Percentiles rank a stretch among this genome's conserved stretches.
These are phyloP conservation scores for Kalaharituber pfeilii DNA, from an alignment of 2,329 filamentous ascomycete species.

Conservation along the genomic window DNA sequence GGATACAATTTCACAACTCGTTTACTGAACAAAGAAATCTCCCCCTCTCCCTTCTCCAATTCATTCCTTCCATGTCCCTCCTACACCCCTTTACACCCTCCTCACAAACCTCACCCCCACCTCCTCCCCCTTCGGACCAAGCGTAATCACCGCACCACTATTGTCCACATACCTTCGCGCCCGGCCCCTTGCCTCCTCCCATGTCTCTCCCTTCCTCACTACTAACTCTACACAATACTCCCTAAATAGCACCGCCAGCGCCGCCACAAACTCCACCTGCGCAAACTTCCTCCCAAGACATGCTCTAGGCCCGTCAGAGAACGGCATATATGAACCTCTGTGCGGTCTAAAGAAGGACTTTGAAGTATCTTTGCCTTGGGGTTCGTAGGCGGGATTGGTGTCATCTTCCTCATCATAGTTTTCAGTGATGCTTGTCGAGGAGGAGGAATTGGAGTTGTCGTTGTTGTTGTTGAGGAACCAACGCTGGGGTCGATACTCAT, in stretches of 20 bases:
- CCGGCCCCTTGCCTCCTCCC: not conserved
- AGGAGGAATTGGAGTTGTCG: no score
- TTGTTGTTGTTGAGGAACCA: no score
- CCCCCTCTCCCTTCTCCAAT: no score
- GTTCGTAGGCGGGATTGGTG: not conserved
- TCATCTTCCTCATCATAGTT: not conserved
- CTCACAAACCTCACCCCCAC: not conserved
- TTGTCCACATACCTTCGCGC: not conserved
- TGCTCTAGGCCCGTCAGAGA: slow-evolving; percentile 40
- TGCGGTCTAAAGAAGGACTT: slow-evolving; percentile 11
- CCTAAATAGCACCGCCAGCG: slow-evolving; percentile 28
- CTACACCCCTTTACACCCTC: not conserved
- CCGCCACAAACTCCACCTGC: slow-evolving; percentile 41
- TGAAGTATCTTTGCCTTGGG: not conserved
- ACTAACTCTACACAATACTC: not conserved
- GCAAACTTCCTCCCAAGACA: slow-evolving; percentile 43
- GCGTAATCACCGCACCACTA: not conserved
- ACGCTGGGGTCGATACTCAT: slow-evolving; percentile 53
- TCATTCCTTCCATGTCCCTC: no score
- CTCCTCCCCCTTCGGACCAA: not conserved
- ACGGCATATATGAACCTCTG: slow-evolving; percentile 39
- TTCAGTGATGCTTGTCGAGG: no score
- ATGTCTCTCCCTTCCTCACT: not conserved
- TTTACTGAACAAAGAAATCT: no score
- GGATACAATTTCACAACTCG: no score